Percentiles rank a stretch among this genome's conserved stretches.
Evolutionary conservation across 139 green algal species (phyloP).

Genomic region (Chlamydomonas incerta): DNA sequence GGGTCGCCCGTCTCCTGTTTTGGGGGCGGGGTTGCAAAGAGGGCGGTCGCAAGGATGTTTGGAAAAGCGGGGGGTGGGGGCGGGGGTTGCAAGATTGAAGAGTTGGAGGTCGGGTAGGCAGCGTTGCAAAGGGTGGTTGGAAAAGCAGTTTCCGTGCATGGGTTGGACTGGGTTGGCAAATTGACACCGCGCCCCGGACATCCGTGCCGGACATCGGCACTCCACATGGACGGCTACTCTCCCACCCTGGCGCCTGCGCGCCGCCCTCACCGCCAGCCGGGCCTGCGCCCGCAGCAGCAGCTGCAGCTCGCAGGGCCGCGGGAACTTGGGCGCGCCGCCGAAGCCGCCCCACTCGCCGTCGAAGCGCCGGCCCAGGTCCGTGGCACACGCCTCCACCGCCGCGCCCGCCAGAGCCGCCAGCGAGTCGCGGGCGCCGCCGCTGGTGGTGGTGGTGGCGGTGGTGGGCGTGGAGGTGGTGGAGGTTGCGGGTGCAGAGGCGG

Average conservation of each 20-base stretch:
- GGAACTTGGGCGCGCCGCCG: slow-evolving; percentile 91
- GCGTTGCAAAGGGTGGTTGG: neutral
- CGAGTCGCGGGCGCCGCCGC: too few species aligned
- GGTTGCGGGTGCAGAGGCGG: too few species aligned
- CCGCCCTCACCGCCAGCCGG: slow-evolving; percentile 12
- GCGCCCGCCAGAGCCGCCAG: slow-evolving; percentile 4
- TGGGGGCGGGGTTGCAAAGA: neutral
- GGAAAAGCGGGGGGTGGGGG: too few species aligned
- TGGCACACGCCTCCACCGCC: slow-evolving; percentile 20
- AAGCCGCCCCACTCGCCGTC: slow-evolving; percentile 84
- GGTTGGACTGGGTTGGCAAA: too few species aligned
- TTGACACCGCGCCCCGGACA: too few species aligned
- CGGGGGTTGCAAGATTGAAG: too few species aligned
- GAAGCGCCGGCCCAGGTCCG: slow-evolving; percentile 58
- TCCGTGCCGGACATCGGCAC: too few species aligned
- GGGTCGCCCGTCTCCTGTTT: slow-evolving; percentile 41
- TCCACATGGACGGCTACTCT: neutral
- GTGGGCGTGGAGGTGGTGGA: neutral
- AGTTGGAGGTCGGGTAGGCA: too few species aligned
- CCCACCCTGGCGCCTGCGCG: neutral
- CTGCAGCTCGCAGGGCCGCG: slow-evolving; percentile 86
- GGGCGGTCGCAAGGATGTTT: too few species aligned
- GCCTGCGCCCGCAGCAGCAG: slow-evolving; percentile 62
- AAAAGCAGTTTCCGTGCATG: too few species aligned
- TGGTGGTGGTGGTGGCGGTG: neutral